Evolutionary conservation across 805 yeast genomes (phyloP), one percentile per base, ranked within the genome.

Genomic region (Metschnikowia continentalis): DNA sequence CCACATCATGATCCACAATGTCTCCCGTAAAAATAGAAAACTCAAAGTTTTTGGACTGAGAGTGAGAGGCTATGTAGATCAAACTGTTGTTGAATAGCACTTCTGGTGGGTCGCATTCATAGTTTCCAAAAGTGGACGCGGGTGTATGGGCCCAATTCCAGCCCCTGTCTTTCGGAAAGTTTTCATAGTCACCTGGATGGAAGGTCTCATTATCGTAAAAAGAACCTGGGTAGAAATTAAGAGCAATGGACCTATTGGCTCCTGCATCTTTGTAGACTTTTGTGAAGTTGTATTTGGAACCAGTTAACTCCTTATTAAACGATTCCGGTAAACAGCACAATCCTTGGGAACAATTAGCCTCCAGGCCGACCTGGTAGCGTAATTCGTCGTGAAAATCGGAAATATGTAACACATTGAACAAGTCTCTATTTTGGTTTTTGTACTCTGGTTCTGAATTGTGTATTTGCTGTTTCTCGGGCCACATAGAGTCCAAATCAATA

Each of bases 21-120:
- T 85, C 91, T 50, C 90, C 90, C 4, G 90, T 85, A 72, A 85
- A 85, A 36, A 85, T 65, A 2, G 85, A 76, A 61, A 84, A 84
- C 47, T 82, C 84, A 58, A 77, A 84, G 7, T 70, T 58, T 35
- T 74, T 54, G 38, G 69, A 60, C 10, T 64, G 57, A 14, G 63
- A 51, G 35, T 64, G 49, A 49, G 71, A 68, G 53, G 67, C 66
- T 46, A 79, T 70, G 23, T 78, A 68, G 46, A 71, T 69, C 62
- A 84, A 66, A 10, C 87, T 77, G 55, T 79, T 78, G 62, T 83
- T 84, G 58, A 85, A 69, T 56, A 85, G 67, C 15, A 80, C 63
- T 53, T 79, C 83, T 6, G 91, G 90, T 5, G 86, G 69, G 62
- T 85, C 91, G 67, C 90, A 85, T 17, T 63, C 55, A 65, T 84